phyloP scores from a whole-genome alignment of 2,329 filamentous ascomycete species.

The Colletotrichum limetticola region DNA sequence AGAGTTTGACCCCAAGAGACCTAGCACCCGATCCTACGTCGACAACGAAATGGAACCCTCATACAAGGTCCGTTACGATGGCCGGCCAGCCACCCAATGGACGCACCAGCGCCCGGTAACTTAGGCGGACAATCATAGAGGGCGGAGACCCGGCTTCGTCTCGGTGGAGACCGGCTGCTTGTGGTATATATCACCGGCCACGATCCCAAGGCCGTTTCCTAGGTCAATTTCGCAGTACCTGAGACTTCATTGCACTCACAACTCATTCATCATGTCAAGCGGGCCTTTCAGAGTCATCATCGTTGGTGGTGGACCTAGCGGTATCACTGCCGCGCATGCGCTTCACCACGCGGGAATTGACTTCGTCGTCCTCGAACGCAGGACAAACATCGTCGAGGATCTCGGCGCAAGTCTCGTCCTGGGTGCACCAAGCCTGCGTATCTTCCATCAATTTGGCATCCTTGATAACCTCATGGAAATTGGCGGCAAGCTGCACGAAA shows the following conservation, averaged over 20 bases:
- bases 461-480: constrained; percentile 19
- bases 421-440: constrained; percentile 40
- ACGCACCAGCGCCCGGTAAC: not conserved
- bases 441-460: constrained; percentile 46
- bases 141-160: not conserved
- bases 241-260: not conserved
- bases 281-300: constrained; percentile 42
- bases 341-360: constrained; percentile 46
- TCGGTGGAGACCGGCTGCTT: not conserved
- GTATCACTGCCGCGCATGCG: constrained; percentile 43
- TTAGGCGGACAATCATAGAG: not conserved
- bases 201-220: not conserved
- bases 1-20: not conserved
- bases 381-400: constrained; percentile 39
- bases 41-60: not conserved
- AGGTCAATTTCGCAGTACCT: not conserved
- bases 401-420: constrained; percentile 43
- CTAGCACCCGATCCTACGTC: not conserved
- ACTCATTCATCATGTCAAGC: constrained; percentile 41
- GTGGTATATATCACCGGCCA: not conserved
- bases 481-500: constrained; percentile 3
- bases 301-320: constrained; percentile 44
- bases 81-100: not conserved
- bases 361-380: constrained; percentile 46
- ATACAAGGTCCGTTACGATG: not conserved